A percentile compares a stretch with the other conserved stretches of the same genome.
Conservation (phyloP, 2,329 filamentous ascomycete species). For the Geosmithia putterillii region DNA sequence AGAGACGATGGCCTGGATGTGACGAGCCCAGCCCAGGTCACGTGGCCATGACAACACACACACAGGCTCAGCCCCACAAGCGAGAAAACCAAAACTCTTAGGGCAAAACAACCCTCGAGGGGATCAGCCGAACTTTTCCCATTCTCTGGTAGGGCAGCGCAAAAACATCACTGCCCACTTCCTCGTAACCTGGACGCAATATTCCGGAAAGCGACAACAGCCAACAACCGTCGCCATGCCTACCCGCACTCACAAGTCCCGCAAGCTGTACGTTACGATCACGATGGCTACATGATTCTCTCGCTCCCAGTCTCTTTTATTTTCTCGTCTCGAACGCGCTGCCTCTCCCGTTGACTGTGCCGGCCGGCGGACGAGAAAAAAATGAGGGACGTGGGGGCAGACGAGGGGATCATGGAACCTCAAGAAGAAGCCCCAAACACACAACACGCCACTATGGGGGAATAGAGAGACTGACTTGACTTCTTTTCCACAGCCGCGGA, state of each 20-base stretch:
- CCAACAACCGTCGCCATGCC: conserved; percentile 47
- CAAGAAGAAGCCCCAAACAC: background rate
- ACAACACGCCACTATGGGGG: background rate
- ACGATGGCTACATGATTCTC: background rate
- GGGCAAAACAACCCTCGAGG: conserved; percentile 29
- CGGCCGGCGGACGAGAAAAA: background rate
- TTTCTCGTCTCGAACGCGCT: background rate
- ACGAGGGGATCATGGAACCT: background rate
- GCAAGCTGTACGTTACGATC: conserved; percentile 55
- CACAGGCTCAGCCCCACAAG: background rate
- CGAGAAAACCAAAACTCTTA: conserved; percentile 16
- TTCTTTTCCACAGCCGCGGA: conserved; percentile 55
- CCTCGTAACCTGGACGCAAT: conserved; percentile 18
- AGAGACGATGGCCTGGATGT: no score
- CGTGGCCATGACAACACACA: background rate
- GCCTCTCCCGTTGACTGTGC: background rate
- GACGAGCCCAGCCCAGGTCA: no score
- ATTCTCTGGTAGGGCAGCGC: conserved; percentile 15
- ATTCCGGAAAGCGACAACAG: conserved; percentile 30
- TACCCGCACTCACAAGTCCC: conserved; percentile 64
- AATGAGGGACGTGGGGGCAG: background rate
- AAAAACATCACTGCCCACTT: conserved; percentile 25
- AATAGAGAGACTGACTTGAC: background rate
- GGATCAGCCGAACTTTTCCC: conserved; percentile 18
- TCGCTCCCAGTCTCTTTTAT: background rate